Evolutionary conservation across 768 basidiomycete genomes (phyloP).

Genomic region (Hemileccinum rubropunctum): DNA sequence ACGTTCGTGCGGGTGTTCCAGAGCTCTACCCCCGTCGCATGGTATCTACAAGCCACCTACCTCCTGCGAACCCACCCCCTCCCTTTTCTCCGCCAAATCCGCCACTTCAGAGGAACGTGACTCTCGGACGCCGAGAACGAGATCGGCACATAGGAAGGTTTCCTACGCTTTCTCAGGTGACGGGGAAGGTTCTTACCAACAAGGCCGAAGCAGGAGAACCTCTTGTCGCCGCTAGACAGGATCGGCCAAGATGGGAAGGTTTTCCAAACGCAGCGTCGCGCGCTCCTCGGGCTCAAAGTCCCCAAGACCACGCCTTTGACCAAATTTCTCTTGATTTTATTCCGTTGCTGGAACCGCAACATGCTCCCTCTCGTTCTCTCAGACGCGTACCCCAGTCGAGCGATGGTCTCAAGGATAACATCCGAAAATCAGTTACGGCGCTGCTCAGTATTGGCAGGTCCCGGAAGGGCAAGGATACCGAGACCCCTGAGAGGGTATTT

Average conservation of each 20-base stretch:
- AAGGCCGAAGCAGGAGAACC: conserved; percentile 1
- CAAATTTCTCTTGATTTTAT: conserved; percentile 13
- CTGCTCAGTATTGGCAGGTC: conserved; percentile 5
- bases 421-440: conserved; percentile 4
- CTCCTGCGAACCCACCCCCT: neutral
- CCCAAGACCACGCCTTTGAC: neutral
- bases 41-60: conserved; percentile 10
- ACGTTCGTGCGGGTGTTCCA: conserved; percentile 1
- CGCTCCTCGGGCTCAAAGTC: neutral
- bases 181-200: conserved; percentile 8
- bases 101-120: neutral
- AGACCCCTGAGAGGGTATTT: conserved; percentile 9
- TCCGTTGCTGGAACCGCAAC: conserved; percentile 3
- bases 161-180: conserved; percentile 22
- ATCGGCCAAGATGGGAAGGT: conserved; percentile 3
- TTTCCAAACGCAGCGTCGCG: neutral
- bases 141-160: conserved; percentile 1
- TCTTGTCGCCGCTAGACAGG: neutral
- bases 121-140: neutral
- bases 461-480: conserved; percentile 1
- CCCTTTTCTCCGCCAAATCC: neutral
- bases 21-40: conserved; percentile 7
- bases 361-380: conserved; percentile 4
- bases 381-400: conserved; percentile 6
- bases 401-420: conserved; percentile 1